Evolutionary conservation across 2,329 filamentous ascomycete genomes (phyloP).

Genomic region (Penicillium sclerotiorum): DNA sequence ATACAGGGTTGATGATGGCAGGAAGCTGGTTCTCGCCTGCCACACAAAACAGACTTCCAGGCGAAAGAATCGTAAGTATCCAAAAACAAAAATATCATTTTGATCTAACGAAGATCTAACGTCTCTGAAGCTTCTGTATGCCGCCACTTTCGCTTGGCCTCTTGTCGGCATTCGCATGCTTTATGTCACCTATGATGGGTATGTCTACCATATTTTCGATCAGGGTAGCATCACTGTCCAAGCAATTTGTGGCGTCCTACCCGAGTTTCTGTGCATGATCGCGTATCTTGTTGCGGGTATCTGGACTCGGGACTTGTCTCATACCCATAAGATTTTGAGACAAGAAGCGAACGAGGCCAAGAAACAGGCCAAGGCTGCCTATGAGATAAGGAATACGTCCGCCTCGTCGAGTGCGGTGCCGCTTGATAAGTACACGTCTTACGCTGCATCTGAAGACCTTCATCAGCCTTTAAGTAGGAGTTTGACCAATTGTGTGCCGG

Average conservation of each 20-base stretch:
- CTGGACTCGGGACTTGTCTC: constrained; percentile 6
- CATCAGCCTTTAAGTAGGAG: neutral
- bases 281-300: constrained; percentile 16
- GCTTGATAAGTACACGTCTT: neutral
- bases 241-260: constrained; percentile 29
- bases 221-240: constrained; percentile 2
- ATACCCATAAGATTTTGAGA: neutral
- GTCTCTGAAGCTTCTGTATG: constrained; percentile 1
- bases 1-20: neutral
- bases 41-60: neutral
- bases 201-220: neutral
- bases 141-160: constrained; percentile 4
- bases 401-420: neutral
- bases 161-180: constrained; percentile 6
- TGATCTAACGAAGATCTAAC: neutral
- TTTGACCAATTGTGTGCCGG: neutral
- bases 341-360: constrained; percentile 1
- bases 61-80: constrained; percentile 6
- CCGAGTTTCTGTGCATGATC: constrained; percentile 27
- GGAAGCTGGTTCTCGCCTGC: constrained; percentile 2
- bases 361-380: neutral
- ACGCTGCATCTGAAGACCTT: neutral
- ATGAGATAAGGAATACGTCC: neutral
- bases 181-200: constrained; percentile 1
- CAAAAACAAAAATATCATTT: no score